A percentile compares a stretch with the other conserved stretches of the same genome.
These are phyloP conservation scores for Castanea crenata DNA, from an alignment of 306 rosid species.

Conservation along the genomic window DNA sequence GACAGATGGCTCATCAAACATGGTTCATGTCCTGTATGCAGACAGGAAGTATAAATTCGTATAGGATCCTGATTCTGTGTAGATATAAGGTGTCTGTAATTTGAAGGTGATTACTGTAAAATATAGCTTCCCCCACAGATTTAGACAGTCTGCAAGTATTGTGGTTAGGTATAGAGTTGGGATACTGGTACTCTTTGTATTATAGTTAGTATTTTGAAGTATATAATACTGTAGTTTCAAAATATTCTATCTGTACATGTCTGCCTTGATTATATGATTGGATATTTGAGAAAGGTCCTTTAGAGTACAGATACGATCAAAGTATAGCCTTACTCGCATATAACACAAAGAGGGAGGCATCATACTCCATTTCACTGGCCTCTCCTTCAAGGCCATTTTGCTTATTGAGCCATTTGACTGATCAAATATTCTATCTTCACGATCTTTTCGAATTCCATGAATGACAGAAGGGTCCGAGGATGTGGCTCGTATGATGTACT, in stretches of 20 bases:
- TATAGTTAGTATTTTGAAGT: not conserved
- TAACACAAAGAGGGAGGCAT: not conserved
- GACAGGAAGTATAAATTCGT: constrained; percentile 43
- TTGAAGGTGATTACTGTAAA: not conserved
- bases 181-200: not conserved
- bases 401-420: not conserved
- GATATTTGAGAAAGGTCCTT: not conserved
- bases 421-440: not conserved
- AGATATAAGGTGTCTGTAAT: not conserved
- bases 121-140: not conserved
- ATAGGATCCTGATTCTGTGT: not conserved
- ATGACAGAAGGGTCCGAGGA: too few relatives aligned
- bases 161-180: not conserved
- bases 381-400: not conserved
- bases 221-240: not conserved
- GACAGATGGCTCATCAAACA: constrained; percentile 76
- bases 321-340: not conserved
- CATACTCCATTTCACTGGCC: not conserved
- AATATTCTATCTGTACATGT: not conserved
- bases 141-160: not conserved
- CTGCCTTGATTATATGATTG: not conserved
- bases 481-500: not conserved
- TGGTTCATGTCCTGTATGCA: constrained; percentile 74
- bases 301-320: not conserved
- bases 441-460: not conserved